Percentiles rank a stretch among this genome's conserved stretches.
Conservation (phyloP, 2,329 filamentous ascomycete species). For the Fusarium sp. region DNA sequence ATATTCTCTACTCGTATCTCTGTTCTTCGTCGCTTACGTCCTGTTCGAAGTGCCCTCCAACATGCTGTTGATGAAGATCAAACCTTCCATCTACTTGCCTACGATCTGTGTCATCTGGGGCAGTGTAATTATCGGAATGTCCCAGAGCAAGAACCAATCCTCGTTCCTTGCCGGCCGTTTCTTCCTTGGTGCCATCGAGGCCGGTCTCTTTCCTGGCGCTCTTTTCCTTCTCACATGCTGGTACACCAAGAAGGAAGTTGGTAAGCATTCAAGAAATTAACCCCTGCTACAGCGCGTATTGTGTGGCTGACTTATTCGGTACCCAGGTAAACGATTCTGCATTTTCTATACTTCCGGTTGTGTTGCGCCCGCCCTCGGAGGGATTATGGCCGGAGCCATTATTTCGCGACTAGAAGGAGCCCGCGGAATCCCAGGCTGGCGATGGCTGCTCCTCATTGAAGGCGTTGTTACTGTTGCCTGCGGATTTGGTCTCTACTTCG, state of each 20-base stretch:
- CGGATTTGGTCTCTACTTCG: slow-evolving; percentile 16
- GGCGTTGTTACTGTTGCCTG: slow-evolving; percentile 22
- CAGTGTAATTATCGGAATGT: slow-evolving; percentile 30
- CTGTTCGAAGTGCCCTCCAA: slow-evolving; percentile 32
- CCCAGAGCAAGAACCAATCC: slow-evolving; percentile 15
- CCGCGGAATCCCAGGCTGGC: slow-evolving; percentile 30
- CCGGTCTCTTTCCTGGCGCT: slow-evolving; percentile 73
- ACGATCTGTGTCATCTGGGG: slow-evolving; percentile 30
- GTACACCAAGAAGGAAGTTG: slow-evolving; percentile 37
- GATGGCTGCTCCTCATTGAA: slow-evolving; percentile 30
- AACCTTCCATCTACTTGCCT: slow-evolving; percentile 31
- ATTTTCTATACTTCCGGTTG: slow-evolving; percentile 31
- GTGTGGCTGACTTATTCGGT: neutral
- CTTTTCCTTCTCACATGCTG: slow-evolving; percentile 32
- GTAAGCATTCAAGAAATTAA: slow-evolving; percentile 6
- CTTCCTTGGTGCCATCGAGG: slow-evolving; percentile 73
- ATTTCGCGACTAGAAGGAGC: slow-evolving; percentile 20
- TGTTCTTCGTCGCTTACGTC: slow-evolving; percentile 35
- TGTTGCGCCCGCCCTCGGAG: slow-evolving; percentile 27
- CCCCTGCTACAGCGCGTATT: no score
- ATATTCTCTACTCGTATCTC: slow-evolving; percentile 32
- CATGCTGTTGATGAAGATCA: slow-evolving; percentile 27
- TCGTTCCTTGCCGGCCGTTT: slow-evolving; percentile 60
- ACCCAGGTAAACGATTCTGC: slow-evolving; percentile 28
- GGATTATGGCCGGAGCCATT: slow-evolving; percentile 30